Evolutionary conservation across 2,329 filamentous ascomycete species (phyloP), one percentile per base, ranked within the genome.

Genomic region (Ambrosiella beaveri): DNA sequence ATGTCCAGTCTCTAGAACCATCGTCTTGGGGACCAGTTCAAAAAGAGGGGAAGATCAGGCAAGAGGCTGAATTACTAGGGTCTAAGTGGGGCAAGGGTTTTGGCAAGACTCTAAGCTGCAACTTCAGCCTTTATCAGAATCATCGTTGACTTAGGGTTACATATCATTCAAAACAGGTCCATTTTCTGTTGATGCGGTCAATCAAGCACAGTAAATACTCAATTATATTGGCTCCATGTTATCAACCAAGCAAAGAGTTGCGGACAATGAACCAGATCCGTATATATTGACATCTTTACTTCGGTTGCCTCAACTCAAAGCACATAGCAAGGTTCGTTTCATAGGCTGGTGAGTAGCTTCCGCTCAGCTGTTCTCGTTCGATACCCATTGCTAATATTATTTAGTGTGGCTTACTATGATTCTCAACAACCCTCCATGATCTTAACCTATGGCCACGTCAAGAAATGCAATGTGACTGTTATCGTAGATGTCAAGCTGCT

Each of bases 281-380:
- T 15, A 2, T 15, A n/a, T 17, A 15, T 8, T 38, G 13, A 17
- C 39, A 61, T 80, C 88, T 61, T 74, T 91, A 57, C 80, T 78
- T 12, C 73, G 78, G 59, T 71, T 90, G 12, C 71, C 76, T 2
- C 66, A 66, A 55, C 72, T 73, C 54, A 66, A 71, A n/a, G 63
- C 72, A 12, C 79, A 79, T 45, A 79, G 81, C n/a, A 97, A 97
- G 71, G 84, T 96, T 61, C 84, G 91, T 61, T 95, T 97, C 69
- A 71, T 97, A 55, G 90, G 88, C 69, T 96, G 90, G 91, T 95
- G 76, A 72, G 81, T 56, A 13, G 27, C n/a, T 17, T n/a, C 49
- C 15, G 7, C 12, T 40, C 6, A 11, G 8, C 9, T n/a, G 17
- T n/a, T 17, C 9, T 51, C 17, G 40, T 54, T 38, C n/a, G 6